phyloP scores from a whole-genome alignment of 78 protist genomes.

The Dictyostelium firmibasis region DNA sequence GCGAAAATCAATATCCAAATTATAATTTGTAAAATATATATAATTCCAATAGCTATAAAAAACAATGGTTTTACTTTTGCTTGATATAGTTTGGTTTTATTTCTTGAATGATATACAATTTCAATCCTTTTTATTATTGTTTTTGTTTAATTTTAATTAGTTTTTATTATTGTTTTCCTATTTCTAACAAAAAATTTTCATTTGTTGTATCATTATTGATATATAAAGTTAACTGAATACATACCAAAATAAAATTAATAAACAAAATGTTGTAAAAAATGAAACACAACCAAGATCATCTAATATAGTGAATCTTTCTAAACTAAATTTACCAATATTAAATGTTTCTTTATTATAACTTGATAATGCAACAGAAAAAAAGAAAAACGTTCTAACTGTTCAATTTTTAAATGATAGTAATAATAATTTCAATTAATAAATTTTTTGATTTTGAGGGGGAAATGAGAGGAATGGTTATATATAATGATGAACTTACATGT shows the following conservation, averaged over 20 bases:
- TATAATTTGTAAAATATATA: conserved; percentile 52
- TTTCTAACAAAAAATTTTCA: too few relatives aligned
- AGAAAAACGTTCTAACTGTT: conserved; percentile 42
- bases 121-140: conserved; percentile 31
- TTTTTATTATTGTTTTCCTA: not conserved
- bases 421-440: not conserved
- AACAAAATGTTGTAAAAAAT: conserved; percentile 63
- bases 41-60: not conserved
- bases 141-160: not conserved
- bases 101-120: conserved; percentile 73
- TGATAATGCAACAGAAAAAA: conserved; percentile 32
- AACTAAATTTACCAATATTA: conserved; percentile 55
- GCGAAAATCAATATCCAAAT: conserved; percentile 52
- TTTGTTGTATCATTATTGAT: too few relatives aligned
- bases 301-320: conserved; percentile 31
- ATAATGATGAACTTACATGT: conserved; percentile 21
- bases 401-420: not conserved
- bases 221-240: too few relatives aligned
- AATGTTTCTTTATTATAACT: not conserved
- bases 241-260: conserved; percentile 72
- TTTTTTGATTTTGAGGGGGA: too few relatives aligned
- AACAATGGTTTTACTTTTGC: conserved; percentile 42
- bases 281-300: conserved; percentile 62
- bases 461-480: too few relatives aligned
- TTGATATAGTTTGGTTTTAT: conserved; percentile 20